These are phyloP conservation scores for Setaria italica DNA, from an alignment of 202 grass and related monocot species.

Conservation along the genomic window DNA sequence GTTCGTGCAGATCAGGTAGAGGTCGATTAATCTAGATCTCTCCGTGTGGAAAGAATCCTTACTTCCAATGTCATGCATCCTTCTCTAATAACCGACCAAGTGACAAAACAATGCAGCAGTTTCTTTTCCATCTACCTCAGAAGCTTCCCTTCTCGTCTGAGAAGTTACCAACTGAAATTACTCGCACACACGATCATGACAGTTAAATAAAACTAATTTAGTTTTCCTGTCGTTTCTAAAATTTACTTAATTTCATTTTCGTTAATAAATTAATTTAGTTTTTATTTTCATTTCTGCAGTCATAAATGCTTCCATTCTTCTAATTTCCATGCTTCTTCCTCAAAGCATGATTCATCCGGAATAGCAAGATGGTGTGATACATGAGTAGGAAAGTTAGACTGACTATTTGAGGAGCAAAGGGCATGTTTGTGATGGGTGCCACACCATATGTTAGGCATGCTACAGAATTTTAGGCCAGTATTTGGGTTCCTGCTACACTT, in stretches of 20 bases:
- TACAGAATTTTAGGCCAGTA: background rate
- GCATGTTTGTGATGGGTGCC: background rate
- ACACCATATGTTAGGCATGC: background rate
- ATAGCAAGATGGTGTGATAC: background rate
- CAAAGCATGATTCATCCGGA: background rate
- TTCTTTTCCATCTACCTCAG: background rate
- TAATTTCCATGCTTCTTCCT: background rate
- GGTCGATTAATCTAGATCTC: constrained; percentile 31
- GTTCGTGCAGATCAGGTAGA: constrained; percentile 43
- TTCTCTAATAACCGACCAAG: constrained; percentile 27
- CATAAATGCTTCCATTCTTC: background rate
- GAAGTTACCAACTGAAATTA: background rate
- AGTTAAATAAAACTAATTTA: background rate
- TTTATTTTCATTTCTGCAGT: background rate
- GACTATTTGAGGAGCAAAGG: background rate
- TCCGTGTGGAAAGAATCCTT: background rate
- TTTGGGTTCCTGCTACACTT: background rate
- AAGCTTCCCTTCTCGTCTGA: constrained; percentile 25
- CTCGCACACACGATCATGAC: background rate
- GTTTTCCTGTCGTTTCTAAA: background rate
- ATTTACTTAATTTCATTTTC: background rate
- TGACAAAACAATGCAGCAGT: background rate
- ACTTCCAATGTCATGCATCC: constrained; percentile 30
- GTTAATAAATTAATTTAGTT: background rate
- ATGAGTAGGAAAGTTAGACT: background rate